Evolutionary conservation across 2,329 filamentous ascomycete genomes (phyloP).

Genomic region (Phaeosphaeria sp.): DNA sequence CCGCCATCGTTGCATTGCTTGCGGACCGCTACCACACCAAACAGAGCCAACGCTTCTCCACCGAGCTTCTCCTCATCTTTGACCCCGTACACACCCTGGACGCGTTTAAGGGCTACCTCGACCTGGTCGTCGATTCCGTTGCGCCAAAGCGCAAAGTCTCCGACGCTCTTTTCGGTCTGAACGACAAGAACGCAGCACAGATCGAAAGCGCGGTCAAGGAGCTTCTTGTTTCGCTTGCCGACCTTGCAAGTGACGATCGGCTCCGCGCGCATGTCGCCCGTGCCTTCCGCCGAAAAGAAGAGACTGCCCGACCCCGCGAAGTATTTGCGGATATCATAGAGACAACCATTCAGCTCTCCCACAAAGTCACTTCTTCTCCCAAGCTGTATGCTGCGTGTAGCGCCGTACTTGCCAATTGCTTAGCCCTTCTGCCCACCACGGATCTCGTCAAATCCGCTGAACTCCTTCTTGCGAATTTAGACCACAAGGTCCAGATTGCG

Average conservation of each 20-base stretch:
- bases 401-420: constrained; percentile 76
- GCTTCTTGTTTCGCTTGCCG: constrained; percentile 49
- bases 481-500: constrained; percentile 79
- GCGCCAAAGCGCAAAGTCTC: constrained; percentile 77
- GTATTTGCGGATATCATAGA: constrained; percentile 50
- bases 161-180: constrained; percentile 71
- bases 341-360: constrained; percentile 62
- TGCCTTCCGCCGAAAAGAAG: constrained; percentile 37
- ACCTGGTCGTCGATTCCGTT: constrained; percentile 77
- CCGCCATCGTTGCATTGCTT: constrained; percentile 85
- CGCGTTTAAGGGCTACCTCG: constrained; percentile 76
- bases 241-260: constrained; percentile 43
- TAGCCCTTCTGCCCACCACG: constrained; percentile 82
- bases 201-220: constrained; percentile 45
- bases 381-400: constrained; percentile 58
- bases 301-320: constrained; percentile 34
- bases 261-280: constrained; percentile 39
- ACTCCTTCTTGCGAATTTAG: constrained; percentile 76
- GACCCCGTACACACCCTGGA: constrained; percentile 75
- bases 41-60: constrained; percentile 75
- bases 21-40: constrained; percentile 87
- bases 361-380: constrained; percentile 61
- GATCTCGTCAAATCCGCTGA: constrained; percentile 92
- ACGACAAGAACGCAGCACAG: constrained; percentile 52
- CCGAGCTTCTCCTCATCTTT: constrained; percentile 76